Base-by-base conservation (phyloP, 441 rosid genomes). In the Aleurites moluccanus region DNA sequence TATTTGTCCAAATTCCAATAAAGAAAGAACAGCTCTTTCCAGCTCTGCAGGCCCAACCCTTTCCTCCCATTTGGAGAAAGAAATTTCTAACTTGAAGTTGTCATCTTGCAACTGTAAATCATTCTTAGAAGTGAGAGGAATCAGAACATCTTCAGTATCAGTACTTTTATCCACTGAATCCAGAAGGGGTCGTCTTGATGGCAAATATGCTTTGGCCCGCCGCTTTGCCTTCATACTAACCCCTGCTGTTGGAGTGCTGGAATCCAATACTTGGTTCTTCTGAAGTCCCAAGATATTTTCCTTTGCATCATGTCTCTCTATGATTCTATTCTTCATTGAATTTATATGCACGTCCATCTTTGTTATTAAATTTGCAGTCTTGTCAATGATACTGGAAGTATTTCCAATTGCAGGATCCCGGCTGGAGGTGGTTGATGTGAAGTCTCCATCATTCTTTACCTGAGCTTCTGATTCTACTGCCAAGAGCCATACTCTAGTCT, bases 401-500 rank as follows among this genome's bases (percentile, higher is more conserved):
- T 84, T 81, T 84, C 90, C 92, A 74, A 73, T 75, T 45, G 28
- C 80, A 78, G 82, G 79, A 70, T 85, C 94, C 71, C 75, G 86
- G 67, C 79, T 82, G 67, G 83, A 76, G 82, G 80, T 75, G 65
- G 73, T 79, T 64, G 82, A 81, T 86, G 79, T 79, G 33, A 84
- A 81, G 59, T 89, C 92, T 65, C 98, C 90, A 50, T 86, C 89
- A 85, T 82, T 85, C 81, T 94, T 90, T 81, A 81, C 76, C 82
- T 94, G 93, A 78, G 95, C 96, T 85, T 96, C 99, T 65, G 99
- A 92, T 88, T 94, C 98, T 60, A 96, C 98, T 28, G 98, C 99
- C 85, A 96, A 84, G 35, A 96, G 91, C 99, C 99, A 94, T 78
- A 90, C 98, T 81, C 94, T 89, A 72, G 98, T 93, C 92, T 96